Conservation (phyloP, 768 basidiomycete genomes). For the Dentipellis fragilis region DNA sequence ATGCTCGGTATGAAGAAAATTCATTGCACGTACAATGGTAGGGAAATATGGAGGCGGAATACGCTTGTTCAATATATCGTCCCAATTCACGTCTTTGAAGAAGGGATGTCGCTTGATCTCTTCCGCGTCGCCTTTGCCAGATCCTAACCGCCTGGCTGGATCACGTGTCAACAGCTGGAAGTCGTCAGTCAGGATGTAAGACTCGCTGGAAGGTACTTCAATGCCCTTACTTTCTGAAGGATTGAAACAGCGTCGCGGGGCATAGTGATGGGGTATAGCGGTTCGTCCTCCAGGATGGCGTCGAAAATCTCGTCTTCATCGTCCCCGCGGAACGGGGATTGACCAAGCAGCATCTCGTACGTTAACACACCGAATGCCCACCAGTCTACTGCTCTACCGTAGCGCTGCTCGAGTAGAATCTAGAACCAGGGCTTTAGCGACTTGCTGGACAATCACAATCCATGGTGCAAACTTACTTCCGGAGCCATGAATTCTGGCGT, state of each 20-base stretch:
- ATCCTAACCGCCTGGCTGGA: constrained; percentile 82
- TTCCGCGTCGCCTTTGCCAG: constrained; percentile 85
- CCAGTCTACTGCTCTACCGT: constrained; percentile 98
- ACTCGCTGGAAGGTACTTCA: neutral
- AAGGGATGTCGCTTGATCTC: constrained; percentile 97
- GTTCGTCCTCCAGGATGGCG: constrained; percentile 97
- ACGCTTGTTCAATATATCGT: constrained; percentile 94
- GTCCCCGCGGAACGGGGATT: constrained; percentile 98
- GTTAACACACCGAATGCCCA: constrained; percentile 99
- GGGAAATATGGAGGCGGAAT: constrained; percentile 98
- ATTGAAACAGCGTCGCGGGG: constrained; percentile 94
- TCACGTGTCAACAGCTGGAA: constrained; percentile 84
- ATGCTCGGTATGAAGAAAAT: neutral
- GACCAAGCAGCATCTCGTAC: constrained; percentile 97
- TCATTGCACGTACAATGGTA: constrained; percentile 66
- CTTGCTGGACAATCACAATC: neutral
- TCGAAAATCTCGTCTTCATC: constrained; percentile 99
- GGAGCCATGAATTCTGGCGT: constrained; percentile 99
- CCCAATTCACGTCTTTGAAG: constrained; percentile 97
- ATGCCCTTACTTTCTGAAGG: constrained; percentile 67
- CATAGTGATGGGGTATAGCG: constrained; percentile 98
- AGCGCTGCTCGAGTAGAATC: constrained; percentile 99
- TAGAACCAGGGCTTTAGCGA: constrained; percentile 22
- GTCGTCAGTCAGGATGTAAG: constrained; percentile 3
- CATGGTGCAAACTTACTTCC: constrained; percentile 51